Evolutionary conservation across 139 green algal species (phyloP).

Genomic region (Nannochloris sp.): DNA sequence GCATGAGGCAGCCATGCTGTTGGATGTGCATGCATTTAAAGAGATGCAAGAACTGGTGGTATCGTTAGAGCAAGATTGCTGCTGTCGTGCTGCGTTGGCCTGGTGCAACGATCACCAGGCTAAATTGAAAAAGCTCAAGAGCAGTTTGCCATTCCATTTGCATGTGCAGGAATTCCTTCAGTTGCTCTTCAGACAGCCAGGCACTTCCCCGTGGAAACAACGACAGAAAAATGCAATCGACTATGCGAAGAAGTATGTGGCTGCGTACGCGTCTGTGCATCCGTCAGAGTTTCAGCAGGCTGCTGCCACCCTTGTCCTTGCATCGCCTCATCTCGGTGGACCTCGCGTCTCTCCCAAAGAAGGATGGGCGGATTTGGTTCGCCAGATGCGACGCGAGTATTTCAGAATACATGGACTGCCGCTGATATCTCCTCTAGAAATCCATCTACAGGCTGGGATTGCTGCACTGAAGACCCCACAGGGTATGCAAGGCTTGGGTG

Average conservation of each 20-base stretch:
- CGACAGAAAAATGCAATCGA: constrained; percentile 72
- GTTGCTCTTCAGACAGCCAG: too few species aligned
- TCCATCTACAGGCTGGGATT: constrained; percentile 78
- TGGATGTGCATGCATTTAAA: constrained; percentile 72
- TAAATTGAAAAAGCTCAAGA: constrained; percentile 66
- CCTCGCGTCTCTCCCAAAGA: constrained; percentile 30
- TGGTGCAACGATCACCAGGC: constrained; percentile 69
- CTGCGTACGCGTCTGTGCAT: constrained; percentile 52
- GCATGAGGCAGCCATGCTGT: constrained; percentile 24
- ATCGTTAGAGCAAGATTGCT: constrained; percentile 39
- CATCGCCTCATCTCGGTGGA: not conserved
- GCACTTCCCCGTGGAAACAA: constrained; percentile 28
- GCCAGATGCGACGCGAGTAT: constrained; percentile 65
- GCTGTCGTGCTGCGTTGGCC: constrained; percentile 59
- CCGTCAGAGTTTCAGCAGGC: constrained; percentile 78
- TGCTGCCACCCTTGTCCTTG: constrained; percentile 69
- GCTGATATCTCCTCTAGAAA: constrained; percentile 51
- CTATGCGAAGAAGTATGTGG: constrained; percentile 69
- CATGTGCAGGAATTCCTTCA: constrained; percentile 77
- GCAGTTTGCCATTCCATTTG: constrained; percentile 82
- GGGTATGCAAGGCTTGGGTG: constrained; percentile 32
- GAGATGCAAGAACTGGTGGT: constrained; percentile 45
- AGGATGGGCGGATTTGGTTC: constrained; percentile 53
- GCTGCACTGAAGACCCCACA: constrained; percentile 72
- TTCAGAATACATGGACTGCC: constrained; percentile 72